These are phyloP conservation scores for Umbilicus rupestris DNA, from an alignment of 164 flowering plant genomes.

Conservation along the genomic window DNA sequence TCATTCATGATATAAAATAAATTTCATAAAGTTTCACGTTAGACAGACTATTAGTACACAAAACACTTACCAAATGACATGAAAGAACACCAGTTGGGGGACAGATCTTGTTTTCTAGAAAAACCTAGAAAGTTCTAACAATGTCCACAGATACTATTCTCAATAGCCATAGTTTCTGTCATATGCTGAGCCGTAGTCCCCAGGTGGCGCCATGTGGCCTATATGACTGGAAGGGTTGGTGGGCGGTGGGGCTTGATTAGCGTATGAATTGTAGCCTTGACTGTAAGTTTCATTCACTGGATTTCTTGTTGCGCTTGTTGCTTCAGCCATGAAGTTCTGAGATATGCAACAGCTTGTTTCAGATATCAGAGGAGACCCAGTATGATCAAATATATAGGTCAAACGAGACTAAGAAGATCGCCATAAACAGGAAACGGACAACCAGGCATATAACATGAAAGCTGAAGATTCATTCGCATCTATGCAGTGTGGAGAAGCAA, in stretches of 20 bases:
- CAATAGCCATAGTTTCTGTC: conserved; percentile 42
- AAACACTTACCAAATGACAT: too few species aligned
- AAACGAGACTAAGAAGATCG: neutral
- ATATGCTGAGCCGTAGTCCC: conserved; percentile 40
- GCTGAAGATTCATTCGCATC: neutral
- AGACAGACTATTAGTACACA: too few species aligned
- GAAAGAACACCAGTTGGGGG: too few species aligned
- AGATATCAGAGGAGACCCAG: conserved; percentile 2
- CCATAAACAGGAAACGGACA: neutral
- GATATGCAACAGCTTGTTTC: neutral
- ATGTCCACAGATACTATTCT: neutral
- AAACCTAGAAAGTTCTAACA: too few species aligned
- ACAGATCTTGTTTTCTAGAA: too few species aligned
- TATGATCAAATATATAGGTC: neutral
- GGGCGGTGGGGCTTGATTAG: conserved; percentile 31
- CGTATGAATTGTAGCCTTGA: conserved; percentile 38
- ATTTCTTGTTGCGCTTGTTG: conserved; percentile 24
- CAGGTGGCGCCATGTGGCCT: conserved; percentile 26
- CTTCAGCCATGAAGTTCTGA: conserved; percentile 57
- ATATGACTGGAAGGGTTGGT: conserved; percentile 17
- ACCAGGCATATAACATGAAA: neutral
- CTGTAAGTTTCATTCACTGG: conserved; percentile 25
- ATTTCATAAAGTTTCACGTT: too few species aligned
- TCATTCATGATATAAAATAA: too few species aligned
- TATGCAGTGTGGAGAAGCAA: neutral